A percentile compares a stretch with the other conserved stretches of the same genome.
Evolutionary conservation across 805 yeast genomes (phyloP).

Genomic region (Kazachstania viticola): DNA sequence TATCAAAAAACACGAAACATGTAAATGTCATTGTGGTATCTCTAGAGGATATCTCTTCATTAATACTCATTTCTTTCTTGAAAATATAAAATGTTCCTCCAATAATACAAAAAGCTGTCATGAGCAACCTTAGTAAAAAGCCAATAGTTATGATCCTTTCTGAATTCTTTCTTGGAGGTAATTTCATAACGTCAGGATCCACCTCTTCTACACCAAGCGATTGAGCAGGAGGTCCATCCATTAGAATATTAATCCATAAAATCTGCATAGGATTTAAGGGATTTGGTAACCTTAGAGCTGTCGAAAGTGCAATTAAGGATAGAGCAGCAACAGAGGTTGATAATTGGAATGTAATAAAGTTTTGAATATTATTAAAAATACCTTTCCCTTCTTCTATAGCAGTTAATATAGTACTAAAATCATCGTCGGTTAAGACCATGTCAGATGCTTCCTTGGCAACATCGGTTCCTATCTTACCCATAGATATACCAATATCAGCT

Average conservation of each 20-base stretch:
- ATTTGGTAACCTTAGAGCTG: constrained; percentile 78
- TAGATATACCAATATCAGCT: constrained; percentile 92
- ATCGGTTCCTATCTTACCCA: constrained; percentile 92
- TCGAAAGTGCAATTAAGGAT: constrained; percentile 76
- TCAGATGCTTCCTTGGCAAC: constrained; percentile 98
- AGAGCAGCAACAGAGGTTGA: constrained; percentile 94
- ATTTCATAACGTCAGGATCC: constrained; percentile 87
- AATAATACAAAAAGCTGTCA: constrained; percentile 63
- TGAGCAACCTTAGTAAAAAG: constrained; percentile 60
- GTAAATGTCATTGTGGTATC: constrained; percentile 99
- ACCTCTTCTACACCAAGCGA: constrained; percentile 96
- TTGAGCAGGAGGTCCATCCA: constrained; percentile 99
- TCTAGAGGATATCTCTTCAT: constrained; percentile 72
- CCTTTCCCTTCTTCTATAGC: constrained; percentile 98
- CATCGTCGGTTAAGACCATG: constrained; percentile 95
- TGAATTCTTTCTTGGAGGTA: constrained; percentile 86
- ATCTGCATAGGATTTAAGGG: constrained; percentile 98
- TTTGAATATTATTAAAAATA: constrained; percentile 89
- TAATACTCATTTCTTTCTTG: constrained; percentile 70
- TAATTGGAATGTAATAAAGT: constrained; percentile 86
- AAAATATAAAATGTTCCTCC: constrained; percentile 87
- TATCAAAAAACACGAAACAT: constrained; percentile 88
- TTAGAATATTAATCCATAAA: constrained; percentile 89
- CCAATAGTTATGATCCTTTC: constrained; percentile 70
- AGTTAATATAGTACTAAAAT: constrained; percentile 81